Evolutionary conservation across 2,329 filamentous ascomycete species (phyloP), one percentile per base, ranked within the genome.

Genomic region (Talaromyces sp.): DNA sequence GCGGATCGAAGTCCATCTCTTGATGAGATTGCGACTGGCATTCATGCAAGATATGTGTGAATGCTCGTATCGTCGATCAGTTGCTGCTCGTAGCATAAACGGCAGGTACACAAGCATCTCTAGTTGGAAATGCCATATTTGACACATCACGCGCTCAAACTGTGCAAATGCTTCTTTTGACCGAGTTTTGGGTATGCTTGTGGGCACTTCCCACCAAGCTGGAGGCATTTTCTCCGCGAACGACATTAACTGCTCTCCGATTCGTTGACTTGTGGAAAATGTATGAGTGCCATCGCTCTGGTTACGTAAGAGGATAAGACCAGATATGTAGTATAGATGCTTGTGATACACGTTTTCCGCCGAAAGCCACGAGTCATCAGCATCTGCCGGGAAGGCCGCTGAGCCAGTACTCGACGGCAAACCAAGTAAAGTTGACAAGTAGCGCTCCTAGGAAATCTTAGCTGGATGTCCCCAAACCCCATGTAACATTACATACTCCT

Each of bases 71-170:
- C 54, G 54, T 58, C 33, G 54, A 24, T 58, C 54, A 58, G 24
- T 58, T 13, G 54, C 54, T 24, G 54, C 54, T n/a, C 33, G 54
- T 13, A 58, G 54, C 54, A 58, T 58, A 24, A 58, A 58, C 5
- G 54, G 54, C 33, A 58, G 27, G 10, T 58, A 39, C n/a, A 58
- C 54, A 35, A 58, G 33, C 16, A 39, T 58, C 24, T 58, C 54
- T 39, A 58, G n/a, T 39, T 58, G 33, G 11, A 58, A 58, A 58
- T 58, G 54, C 54, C 54, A 58, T 10, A 58, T 58, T 24, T 58
- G 54, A 16, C 54, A 58, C 54, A 58, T 58, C 2, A 58, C 54
- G 37, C 54, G 24, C 33, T 58, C 54, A 10, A 58, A 58, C 37
- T 43, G 41, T 19, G n/a, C 41, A 19, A 43, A 43, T 43, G 41